phyloP scores from a whole-genome alignment of 1,284 basidiomycete species.

The Sphagnurus paluster region DNA sequence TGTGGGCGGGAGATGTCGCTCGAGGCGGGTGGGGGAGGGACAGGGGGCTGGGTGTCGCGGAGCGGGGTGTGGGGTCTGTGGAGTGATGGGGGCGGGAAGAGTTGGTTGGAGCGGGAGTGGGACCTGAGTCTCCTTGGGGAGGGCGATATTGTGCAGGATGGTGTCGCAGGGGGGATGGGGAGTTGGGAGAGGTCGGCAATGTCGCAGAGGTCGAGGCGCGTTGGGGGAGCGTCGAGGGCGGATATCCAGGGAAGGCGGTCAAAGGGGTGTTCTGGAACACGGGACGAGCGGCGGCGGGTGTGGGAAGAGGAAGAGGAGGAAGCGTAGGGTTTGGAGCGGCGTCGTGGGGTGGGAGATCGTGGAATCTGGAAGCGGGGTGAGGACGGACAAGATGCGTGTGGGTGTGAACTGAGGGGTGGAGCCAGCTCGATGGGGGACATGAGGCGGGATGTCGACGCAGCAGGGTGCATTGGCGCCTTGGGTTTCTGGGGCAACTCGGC shows the following conservation, averaged over 20 bases:
- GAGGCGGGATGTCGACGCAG: conserved; percentile 9
- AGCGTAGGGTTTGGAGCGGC: conserved; percentile 30
- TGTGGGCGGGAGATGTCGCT: conserved; percentile 18
- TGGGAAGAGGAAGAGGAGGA: conserved; percentile 27
- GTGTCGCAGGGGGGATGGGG: conserved; percentile 33
- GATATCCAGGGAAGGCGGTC: conserved; percentile 65
- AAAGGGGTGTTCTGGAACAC: conserved; percentile 40
- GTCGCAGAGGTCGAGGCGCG: conserved; percentile 40
- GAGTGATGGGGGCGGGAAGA: conserved; percentile 22
- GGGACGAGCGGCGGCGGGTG: conserved; percentile 21
- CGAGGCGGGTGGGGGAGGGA: background rate
- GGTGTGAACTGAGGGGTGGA: conserved; percentile 2
- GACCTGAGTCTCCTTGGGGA: too few relatives aligned
- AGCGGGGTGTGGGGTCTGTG: too few relatives aligned
- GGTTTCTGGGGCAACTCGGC: conserved; percentile 1
- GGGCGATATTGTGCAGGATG: too few relatives aligned
- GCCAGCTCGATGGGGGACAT: conserved; percentile 14
- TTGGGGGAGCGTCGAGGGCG: conserved; percentile 45
- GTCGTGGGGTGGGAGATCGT: conserved; percentile 14
- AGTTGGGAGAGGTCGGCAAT: conserved; percentile 53
- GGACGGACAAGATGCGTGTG: conserved; percentile 13
- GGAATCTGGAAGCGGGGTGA: conserved; percentile 14
- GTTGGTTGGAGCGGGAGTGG: background rate
- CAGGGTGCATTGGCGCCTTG: background rate
- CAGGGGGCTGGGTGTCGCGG: too few relatives aligned